Conservation (phyloP, 2,329 filamentous ascomycete genomes). For the Phialophora verrucosa region DNA sequence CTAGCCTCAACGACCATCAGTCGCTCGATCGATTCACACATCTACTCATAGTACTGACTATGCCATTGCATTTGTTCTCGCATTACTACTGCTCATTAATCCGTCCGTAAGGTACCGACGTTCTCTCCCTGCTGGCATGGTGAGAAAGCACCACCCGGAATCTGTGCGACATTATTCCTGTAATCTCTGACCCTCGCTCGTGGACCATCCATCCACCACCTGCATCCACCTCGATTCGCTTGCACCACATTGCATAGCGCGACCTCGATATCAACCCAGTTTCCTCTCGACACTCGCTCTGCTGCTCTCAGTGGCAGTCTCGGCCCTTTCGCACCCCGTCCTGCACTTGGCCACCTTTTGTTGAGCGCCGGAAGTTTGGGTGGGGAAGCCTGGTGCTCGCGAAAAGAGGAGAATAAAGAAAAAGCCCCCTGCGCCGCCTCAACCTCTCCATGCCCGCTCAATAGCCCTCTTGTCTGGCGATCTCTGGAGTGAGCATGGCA, state of each 20-base stretch:
- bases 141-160: slow-evolving; percentile 32
- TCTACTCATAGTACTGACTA: slow-evolving; percentile 4
- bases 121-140: slow-evolving; percentile 35
- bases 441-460: slow-evolving; percentile 29
- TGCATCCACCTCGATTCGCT: slow-evolving; percentile 14
- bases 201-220: slow-evolving; percentile 9
- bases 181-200: slow-evolving; percentile 30
- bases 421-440: slow-evolving; percentile 14
- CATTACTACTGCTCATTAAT: slow-evolving; percentile 21
- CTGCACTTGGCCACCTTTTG: not conserved
- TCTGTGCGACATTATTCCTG: slow-evolving; percentile 32
- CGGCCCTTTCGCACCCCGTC: not conserved
- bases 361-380: slow-evolving; percentile 6
- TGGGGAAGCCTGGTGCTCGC: slow-evolving; percentile 8
- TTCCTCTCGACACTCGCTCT: slow-evolving; percentile 6
- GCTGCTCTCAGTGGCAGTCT: not conserved
- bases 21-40: slow-evolving; percentile 11
- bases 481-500: slow-evolving; percentile 58
- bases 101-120: slow-evolving; percentile 20
- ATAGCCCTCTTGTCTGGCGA: slow-evolving; percentile 35
- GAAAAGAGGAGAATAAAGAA: slow-evolving; percentile 20
- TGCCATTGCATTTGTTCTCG: slow-evolving; percentile 19
- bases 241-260: slow-evolving; percentile 13
- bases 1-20: slow-evolving; percentile 9
- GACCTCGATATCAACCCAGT: slow-evolving; percentile 15